A percentile compares a stretch with the other conserved stretches of the same genome.
Evolutionary conservation across 805 yeast species (phyloP).

Genomic region (Blastobotrys muscicola): DNA sequence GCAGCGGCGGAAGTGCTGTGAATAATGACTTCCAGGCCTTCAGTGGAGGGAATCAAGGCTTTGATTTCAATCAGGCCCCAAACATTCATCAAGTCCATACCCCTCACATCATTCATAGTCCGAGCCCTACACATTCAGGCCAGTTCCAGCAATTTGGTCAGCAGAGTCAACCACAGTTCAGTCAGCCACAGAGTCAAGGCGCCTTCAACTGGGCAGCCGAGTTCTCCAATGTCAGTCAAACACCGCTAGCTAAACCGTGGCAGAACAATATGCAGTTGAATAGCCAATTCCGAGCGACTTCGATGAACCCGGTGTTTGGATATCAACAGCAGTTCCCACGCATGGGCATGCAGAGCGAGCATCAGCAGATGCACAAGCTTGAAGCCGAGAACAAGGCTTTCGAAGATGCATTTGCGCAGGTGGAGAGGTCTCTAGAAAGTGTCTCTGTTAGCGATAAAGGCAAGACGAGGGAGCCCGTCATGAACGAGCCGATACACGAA

Average conservation of each 20-base stretch:
- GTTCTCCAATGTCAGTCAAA: not conserved
- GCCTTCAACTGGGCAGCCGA: not conserved
- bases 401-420: slow-evolving; percentile 19
- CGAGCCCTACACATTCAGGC: no score
- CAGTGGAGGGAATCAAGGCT: not conserved
- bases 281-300: no score
- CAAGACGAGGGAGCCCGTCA: slow-evolving; percentile 1
- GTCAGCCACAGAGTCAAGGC: no score
- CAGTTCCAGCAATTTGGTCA: no score
- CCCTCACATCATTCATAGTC: no score
- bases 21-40: slow-evolving; percentile 2
- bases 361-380: slow-evolving; percentile 16
- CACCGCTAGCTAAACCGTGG: not conserved
- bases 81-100: no score
- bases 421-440: slow-evolving; percentile 11
- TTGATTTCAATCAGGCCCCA: no score
- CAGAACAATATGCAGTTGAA: no score
- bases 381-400: slow-evolving; percentile 14
- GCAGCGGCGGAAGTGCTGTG: not conserved
- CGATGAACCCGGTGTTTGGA: not conserved
- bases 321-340: not conserved
- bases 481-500: slow-evolving; percentile 2
- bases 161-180: no score
- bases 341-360: slow-evolving; percentile 9
- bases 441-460: not conserved